These are phyloP conservation scores for Botrytis cinerea DNA, from an alignment of 2,329 filamentous ascomycete species.

Conservation along the genomic window DNA sequence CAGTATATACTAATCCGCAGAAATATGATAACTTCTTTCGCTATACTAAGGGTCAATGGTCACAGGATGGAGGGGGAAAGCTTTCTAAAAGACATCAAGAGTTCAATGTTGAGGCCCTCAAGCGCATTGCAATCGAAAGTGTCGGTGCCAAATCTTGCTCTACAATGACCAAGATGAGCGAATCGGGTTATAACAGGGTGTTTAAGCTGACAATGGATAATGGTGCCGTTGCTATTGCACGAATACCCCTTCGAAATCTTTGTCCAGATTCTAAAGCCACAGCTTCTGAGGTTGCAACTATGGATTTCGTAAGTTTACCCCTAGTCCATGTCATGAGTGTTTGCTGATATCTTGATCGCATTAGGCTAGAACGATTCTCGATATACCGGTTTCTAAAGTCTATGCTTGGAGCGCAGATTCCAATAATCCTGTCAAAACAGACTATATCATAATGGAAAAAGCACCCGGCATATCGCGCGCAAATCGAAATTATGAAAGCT, in stretches of 20 bases:
- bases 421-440: too few relatives aligned
- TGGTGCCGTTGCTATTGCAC: background rate
- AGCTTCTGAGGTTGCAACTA: background rate
- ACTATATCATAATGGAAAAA: too few relatives aligned
- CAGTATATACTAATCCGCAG: background rate
- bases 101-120: background rate
- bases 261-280: background rate
- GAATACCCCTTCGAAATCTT: background rate
- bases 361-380: background rate
- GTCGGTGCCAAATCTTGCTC: background rate
- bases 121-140: background rate
- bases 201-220: background rate
- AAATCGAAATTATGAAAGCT: too few relatives aligned
- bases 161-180: background rate
- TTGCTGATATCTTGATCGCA: background rate
- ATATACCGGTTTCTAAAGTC: background rate
- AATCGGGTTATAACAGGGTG: background rate
- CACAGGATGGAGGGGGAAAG: background rate
- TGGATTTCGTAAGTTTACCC: background rate
- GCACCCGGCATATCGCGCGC: too few relatives aligned
- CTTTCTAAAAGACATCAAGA: background rate
- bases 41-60: background rate
- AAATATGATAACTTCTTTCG: background rate
- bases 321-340: background rate
- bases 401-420: background rate